Conservation (phyloP, 208 protist species). For the Entamoeba dispar region DNA sequence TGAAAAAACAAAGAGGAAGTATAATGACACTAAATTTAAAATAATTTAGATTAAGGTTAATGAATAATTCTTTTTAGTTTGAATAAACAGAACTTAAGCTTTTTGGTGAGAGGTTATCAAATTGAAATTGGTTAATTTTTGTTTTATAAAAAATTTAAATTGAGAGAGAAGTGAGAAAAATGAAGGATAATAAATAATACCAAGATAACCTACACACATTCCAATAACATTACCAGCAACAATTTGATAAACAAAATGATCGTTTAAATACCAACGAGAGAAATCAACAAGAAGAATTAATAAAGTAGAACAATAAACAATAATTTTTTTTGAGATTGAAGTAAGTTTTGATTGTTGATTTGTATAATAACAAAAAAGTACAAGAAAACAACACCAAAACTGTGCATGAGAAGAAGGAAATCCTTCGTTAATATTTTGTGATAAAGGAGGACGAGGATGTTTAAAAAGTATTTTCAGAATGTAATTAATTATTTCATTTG, state of each 20-base stretch:
- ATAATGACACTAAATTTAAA: too few relatives aligned
- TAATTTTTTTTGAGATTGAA: not conserved
- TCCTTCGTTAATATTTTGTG: not conserved
- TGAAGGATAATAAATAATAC: too few relatives aligned
- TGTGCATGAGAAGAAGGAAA: not conserved
- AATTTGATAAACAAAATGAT: not conserved
- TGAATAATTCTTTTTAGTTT: too few relatives aligned
- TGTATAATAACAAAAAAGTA: not conserved
- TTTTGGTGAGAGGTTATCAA: too few relatives aligned
- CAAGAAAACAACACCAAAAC: not conserved
- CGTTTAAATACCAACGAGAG: not conserved
- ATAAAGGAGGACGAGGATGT: not conserved
- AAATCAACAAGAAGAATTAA: not conserved
- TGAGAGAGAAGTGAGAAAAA: too few relatives aligned
- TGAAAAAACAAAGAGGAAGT: too few relatives aligned
- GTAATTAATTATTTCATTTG: not conserved
- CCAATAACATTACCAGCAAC: not conserved
- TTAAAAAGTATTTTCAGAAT: not conserved
- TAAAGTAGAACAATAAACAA: not conserved
- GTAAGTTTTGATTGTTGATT: not conserved
- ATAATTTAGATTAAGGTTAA: too few relatives aligned
- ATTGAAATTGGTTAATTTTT: too few relatives aligned
- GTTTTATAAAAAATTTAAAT: too few relatives aligned
- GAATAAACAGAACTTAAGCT: too few relatives aligned
- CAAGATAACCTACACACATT: not conserved